A percentile compares a stretch with the other conserved stretches of the same genome.
Conservation (phyloP, 306 rosid genomes). For the Pyrus bretschneideri region DNA sequence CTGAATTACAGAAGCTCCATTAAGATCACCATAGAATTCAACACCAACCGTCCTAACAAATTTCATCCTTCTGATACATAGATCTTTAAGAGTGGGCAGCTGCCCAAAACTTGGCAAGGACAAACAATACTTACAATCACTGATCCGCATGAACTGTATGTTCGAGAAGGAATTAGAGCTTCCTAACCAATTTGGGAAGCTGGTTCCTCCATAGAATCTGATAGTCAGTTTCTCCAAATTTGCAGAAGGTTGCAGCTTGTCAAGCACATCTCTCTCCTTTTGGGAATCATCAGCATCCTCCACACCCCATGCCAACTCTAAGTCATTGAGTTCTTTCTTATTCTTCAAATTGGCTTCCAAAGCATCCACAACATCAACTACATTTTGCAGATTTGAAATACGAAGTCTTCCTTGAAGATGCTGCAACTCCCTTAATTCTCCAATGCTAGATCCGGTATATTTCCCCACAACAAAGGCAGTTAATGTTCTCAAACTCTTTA, state of each 20-base stretch:
- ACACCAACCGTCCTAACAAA: no score
- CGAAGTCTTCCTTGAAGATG: not conserved
- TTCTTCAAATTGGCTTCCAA: constrained; percentile 1
- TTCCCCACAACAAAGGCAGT: not conserved
- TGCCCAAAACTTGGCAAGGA: constrained; percentile 4
- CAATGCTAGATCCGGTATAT: not conserved
- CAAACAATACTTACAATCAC: not conserved
- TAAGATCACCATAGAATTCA: no score
- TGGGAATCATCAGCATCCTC: not conserved
- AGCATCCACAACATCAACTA: not conserved
- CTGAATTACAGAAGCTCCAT: no score
- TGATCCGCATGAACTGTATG: not conserved
- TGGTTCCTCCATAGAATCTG: not conserved
- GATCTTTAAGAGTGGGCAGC: constrained; percentile 6
- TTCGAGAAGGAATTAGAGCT: not conserved
- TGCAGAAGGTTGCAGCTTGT: not conserved
- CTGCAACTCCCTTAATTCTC: not conserved
- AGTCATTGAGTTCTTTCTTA: not conserved
- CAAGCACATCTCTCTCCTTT: not conserved
- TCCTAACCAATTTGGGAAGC: constrained; percentile 18
- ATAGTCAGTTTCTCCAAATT: not conserved
- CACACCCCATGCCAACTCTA: not conserved
- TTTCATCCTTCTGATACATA: fast-evolving
- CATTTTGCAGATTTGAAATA: constrained; percentile 2
- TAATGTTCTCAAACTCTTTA: not conserved